Base-by-base conservation (phyloP, 2,329 filamentous ascomycete species). In the Trichoderma breve region DNA sequence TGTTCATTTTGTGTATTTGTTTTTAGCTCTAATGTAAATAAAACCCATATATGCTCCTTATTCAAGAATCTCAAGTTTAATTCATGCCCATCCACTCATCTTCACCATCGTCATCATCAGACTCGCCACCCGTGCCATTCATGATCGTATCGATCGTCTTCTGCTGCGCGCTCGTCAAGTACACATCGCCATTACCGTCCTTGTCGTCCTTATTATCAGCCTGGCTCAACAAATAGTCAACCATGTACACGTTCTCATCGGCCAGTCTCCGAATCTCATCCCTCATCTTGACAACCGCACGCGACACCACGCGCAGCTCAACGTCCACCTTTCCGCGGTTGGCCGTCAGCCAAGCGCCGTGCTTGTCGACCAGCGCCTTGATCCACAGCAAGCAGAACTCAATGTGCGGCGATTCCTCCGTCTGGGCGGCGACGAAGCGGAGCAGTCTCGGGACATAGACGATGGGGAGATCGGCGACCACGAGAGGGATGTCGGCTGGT, bases 331-430 rank as follows among this genome's bases (percentile, higher is more conserved):
- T 91, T 67, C 89, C 91, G 26, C 92, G 87, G 80, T 95, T 92
- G 43, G 95, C 92, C 72, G 93, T 92, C 77, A 99, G 87, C 86
- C 92, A 95, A 26, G 92, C 87, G 39, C 96, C 96, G 80, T 98
- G 95, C 76, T 90, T 90, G 77, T 92, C 92, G 72, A 98, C 85
- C 39, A 92, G 83, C 1, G 93, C 90, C 81, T 96, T 93, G 78
- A 98, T 92, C 96, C 96, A 99, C 9, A 95, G 84, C 58, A 99
- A 84, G 77, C 96, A 97, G 82, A 98, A 97, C 82, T 99, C 96
- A 5, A 99, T 88, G 84, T 98, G 95, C 2, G 95, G 95, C 2
- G 92, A 95, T 79, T 95, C 91, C 77, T 98, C 95, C 1, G 93
- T 93, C 78, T 97, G 93, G 11, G 92, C 88, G 3, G 94, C 94